Evolutionary conservation across 1,139 yeast genomes (phyloP), one percentile per base, ranked within the genome.

Genomic region (Geotrichum histeridarum): DNA sequence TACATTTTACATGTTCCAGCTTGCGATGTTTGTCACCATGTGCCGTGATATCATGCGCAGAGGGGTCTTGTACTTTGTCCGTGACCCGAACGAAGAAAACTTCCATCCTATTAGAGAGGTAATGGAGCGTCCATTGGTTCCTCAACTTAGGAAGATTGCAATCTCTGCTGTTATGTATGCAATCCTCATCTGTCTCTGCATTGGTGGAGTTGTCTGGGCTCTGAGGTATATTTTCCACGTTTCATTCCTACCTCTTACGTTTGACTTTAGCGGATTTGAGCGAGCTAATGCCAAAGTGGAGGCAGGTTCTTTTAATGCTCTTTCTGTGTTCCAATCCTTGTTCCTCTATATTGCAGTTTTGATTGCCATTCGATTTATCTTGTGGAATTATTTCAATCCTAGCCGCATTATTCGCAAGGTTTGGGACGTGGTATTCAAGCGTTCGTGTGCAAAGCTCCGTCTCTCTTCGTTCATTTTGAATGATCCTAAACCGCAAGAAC

Each of bases 81-180:
- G 96, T 60, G 90, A 95, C 35, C 96, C 97, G 1, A 96, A 91
- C 62, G 97, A 93, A 66, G 96, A 96, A 33, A 86, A 89, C 62
- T 84, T 90, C 44, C 81, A 93, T 59, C 80, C 94, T n/a, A 79
- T 93, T 47, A 93, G 89, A 61, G 96, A 91, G 66, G 94, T 95
- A 0, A 72, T 93, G 58, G 84, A 86, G 54, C 82, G 86, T 60
- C 88, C 96, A 0, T 77, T 91, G 62, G 61, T 72, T 12, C 73
- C 85, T 46, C 97, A 93, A 67, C 63, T 91, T 38, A 81, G 86
- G 37, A 77, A 96, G 59, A 85, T 93, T 44, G 77, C 77, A 7
- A 71, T 89, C 35, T 86, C 96, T 45, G 94, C 83, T 14, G 75
- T 82, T 53, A 88, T 89, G 22, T 93, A 94, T 68, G 79, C 86